Base-by-base conservation (phyloP, 1,139 yeast genomes). In the Debaryomyces sp. region DNA sequence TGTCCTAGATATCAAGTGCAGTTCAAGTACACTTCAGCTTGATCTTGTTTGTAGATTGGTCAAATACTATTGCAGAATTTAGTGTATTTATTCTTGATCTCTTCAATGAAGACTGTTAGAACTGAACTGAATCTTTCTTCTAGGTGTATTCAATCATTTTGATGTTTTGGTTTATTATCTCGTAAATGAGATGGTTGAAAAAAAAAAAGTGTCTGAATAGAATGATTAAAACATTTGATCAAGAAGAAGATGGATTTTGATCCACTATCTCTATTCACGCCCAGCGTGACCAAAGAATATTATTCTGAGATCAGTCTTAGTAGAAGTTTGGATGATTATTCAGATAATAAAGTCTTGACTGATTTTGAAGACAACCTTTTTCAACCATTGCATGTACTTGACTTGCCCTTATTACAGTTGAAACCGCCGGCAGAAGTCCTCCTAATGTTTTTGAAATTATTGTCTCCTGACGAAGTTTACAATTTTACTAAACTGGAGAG, bases 321-420 rank as follows among this genome's bases (percentile, higher is more conserved):
- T 30, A 6, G 8, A 29, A 17, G 21, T n/a, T 6, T 21, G 10
- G 12, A 30, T 15, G 26, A 33, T 10, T 30, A 39, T 13, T 13
- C 26, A 10, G 21, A 24, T 12, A 29, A 23, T 24, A 18, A 29
- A 33, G 5, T 17, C 26, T 21, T 10, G 26, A 17, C 23, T 10
- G 21, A 26, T 4, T 24, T 22, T n/a, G 23, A 38, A 56, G 71
- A 63, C 9, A 62, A 59, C 17, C 65, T 60, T 38, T 55, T 63
- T 8, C 58, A 57, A 6, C 79, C 80, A 0, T 56, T 85, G 15
- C 89, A 87, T 57, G 65, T 76, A 0, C 73, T 89, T 8, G 97
- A 90, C 61, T 69, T 90, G 8, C 97, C 97, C 0, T 58, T 66
- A 6, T 55, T 83, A 10, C 65, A 66, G 6, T 59, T 61, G 6